Conservation (phyloP, 2,329 filamentous ascomycete genomes). For the Stachybotrys chlorohalonatus region DNA sequence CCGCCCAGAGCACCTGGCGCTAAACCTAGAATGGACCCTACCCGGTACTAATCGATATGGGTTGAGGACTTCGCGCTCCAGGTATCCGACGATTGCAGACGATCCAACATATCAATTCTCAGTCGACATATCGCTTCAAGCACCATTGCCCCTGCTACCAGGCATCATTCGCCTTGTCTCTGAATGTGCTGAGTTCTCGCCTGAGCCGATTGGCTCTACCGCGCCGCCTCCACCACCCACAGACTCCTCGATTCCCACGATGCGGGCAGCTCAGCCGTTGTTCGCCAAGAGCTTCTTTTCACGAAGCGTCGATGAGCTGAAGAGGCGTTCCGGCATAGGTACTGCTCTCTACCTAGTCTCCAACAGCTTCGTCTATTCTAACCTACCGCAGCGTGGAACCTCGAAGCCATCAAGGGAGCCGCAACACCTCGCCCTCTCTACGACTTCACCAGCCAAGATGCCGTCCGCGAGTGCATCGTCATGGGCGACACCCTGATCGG, state of each 20-base stretch:
- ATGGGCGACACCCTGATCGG: constrained; percentile 86
- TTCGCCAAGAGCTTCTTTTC: constrained; percentile 45
- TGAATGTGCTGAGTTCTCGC: constrained; percentile 11
- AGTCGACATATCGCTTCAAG: too few relatives aligned
- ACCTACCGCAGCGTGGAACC: constrained; percentile 47
- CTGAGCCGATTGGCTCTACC: constrained; percentile 19
- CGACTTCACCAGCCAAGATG: constrained; percentile 45
- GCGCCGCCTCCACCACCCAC: constrained; percentile 4
- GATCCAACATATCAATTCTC: too few relatives aligned
- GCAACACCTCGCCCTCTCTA: constrained; percentile 56
- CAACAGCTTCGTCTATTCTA: too few relatives aligned
- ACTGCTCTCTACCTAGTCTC: constrained; percentile 2
- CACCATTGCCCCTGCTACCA: too few relatives aligned
- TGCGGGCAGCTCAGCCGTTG: constrained; percentile 36
- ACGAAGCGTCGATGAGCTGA: constrained; percentile 52
- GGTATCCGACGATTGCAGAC: too few relatives aligned
- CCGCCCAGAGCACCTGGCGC: neutral
- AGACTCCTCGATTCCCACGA: constrained; percentile 13
- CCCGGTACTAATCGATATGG: too few relatives aligned
- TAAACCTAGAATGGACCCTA: neutral
- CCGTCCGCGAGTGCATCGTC: constrained; percentile 52
- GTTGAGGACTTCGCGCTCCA: too few relatives aligned
- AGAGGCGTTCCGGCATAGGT: constrained; percentile 48
- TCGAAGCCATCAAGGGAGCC: constrained; percentile 60
- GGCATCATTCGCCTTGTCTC: neutral